Percentiles rank a stretch among this genome's conserved stretches.
Conservation (phyloP, 495 filamentous ascomycete genomes). For the Patellaria atrata region DNA sequence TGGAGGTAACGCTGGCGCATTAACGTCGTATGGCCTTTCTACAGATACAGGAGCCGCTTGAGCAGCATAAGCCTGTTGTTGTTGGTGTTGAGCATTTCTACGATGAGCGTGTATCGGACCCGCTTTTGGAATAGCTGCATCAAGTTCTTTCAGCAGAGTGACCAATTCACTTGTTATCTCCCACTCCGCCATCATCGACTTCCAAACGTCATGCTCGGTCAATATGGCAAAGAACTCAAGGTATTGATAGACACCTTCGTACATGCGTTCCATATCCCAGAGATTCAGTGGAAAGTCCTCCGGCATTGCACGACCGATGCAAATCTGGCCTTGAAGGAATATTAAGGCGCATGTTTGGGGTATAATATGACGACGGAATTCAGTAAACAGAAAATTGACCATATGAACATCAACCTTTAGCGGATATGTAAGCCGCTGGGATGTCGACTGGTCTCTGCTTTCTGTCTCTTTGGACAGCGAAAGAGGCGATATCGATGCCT, state of each 20-base stretch:
- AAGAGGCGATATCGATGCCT: slow-evolving; percentile 7
- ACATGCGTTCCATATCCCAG: slow-evolving; percentile 92
- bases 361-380: slow-evolving; percentile 81
- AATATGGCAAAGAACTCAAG: slow-evolving; percentile 88
- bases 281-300: slow-evolving; percentile 86
- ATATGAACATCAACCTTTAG: slow-evolving; percentile 47
- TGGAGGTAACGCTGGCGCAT: background rate
- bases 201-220: slow-evolving; percentile 46
- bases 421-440: slow-evolving; percentile 25
- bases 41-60: slow-evolving; percentile 19
- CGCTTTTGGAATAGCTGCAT: slow-evolving; percentile 62
- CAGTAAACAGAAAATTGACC: slow-evolving; percentile 78
- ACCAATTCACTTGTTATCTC: slow-evolving; percentile 75
- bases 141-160: slow-evolving; percentile 69
- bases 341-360: slow-evolving; percentile 88
- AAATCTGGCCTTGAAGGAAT: slow-evolving; percentile 81
- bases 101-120: slow-evolving; percentile 1
- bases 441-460: slow-evolving; percentile 22
- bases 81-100: slow-evolving; percentile 7
- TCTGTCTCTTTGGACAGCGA: slow-evolving; percentile 8
- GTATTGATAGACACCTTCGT: slow-evolving; percentile 81
- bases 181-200: slow-evolving; percentile 65
- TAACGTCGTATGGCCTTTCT: slow-evolving; percentile 26
- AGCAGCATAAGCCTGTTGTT: slow-evolving; percentile 6
- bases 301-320: slow-evolving; percentile 44